Evolutionary conservation across 179 eudicot genomes (phyloP).

Genomic region (Silene coronaria): DNA sequence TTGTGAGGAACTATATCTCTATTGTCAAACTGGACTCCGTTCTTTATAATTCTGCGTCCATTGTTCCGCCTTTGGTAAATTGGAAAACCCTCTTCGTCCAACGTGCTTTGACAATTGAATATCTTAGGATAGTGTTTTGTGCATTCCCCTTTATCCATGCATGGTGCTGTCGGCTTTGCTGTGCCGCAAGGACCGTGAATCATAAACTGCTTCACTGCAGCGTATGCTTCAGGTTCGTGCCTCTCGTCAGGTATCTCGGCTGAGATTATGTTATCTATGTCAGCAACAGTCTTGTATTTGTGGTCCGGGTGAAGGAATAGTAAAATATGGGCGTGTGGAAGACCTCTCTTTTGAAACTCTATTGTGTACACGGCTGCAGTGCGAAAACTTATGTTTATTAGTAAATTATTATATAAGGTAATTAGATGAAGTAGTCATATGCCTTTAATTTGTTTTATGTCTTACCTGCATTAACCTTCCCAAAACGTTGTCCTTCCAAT

Average conservation of each 20-base stretch:
- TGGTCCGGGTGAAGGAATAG: background rate
- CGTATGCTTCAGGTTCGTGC: background rate
- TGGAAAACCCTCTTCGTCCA: constrained; percentile 19
- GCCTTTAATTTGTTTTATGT: too few species aligned
- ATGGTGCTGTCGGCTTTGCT: background rate
- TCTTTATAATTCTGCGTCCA: too few species aligned
- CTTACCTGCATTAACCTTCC: too few species aligned
- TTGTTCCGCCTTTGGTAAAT: too few species aligned
- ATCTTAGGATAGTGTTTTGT: too few species aligned
- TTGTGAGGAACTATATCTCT: constrained; percentile 15
- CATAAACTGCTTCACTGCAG: background rate
- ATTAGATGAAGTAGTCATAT: background rate
- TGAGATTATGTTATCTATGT: background rate
- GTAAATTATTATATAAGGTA: too few species aligned
- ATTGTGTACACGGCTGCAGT: background rate
- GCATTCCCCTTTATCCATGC: constrained; percentile 4
- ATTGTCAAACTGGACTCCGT: too few species aligned
- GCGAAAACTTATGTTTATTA: too few species aligned
- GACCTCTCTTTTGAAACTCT: background rate
- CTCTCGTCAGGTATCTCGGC: background rate
- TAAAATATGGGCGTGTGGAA: background rate
- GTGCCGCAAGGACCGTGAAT: constrained; percentile 26
- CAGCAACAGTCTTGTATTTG: background rate
- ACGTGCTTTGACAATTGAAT: background rate
- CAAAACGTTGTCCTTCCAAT: too few species aligned